Evolutionary conservation across 495 filamentous ascomycete species (phyloP), one percentile per base, ranked within the genome.

Genomic region (Penicillium riverlandense): DNA sequence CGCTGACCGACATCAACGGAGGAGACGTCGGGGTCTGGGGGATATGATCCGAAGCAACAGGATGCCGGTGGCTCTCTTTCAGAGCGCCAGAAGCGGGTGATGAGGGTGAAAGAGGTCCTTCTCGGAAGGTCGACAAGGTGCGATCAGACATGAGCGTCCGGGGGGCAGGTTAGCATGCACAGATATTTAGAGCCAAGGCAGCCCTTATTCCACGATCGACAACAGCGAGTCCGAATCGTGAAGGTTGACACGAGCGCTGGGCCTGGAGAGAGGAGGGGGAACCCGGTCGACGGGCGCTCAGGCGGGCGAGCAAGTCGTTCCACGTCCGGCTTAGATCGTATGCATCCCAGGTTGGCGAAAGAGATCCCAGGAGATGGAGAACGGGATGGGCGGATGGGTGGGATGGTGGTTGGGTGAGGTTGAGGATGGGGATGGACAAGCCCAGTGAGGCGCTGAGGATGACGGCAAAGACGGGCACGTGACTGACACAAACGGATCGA

Each of bases 1-100:
- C 63, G 58, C 64, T 67, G 58, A 72, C 67, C 65, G 69, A 72
- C 70, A 74, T 74, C 67, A 72, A 74, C 69, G 67, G 64, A 70
- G 70, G 69, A 27, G 70, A 72, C 62, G 61, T 65, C 55, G 68
- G 70, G 32, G 70, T 66, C 54, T 67, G 69, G 36, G 67, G 70
- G 33, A 61, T 62, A 34, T 63, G 61, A 46, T 70, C 63, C 59
- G 60, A 62, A 12, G 55, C 56, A 32, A 54, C 43, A 33, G 42
- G 51, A n/a, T 57, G 54, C 44, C 49, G 51, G 35, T 31, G 51
- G 45, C 45, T 66, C 55, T 64, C 67, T 58, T 74, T 74, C 15
- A 61, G 50, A 51, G 53, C 59, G 31, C 59, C 62, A 40, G 59
- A 52, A 49, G 68, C 58, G 37, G 67, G 65, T 48, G 69, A 72